Percentiles rank a stretch among this genome's conserved stretches.
phyloP scores from a whole-genome alignment of 2,329 filamentous ascomycete species.

The Epichloe typhina region DNA sequence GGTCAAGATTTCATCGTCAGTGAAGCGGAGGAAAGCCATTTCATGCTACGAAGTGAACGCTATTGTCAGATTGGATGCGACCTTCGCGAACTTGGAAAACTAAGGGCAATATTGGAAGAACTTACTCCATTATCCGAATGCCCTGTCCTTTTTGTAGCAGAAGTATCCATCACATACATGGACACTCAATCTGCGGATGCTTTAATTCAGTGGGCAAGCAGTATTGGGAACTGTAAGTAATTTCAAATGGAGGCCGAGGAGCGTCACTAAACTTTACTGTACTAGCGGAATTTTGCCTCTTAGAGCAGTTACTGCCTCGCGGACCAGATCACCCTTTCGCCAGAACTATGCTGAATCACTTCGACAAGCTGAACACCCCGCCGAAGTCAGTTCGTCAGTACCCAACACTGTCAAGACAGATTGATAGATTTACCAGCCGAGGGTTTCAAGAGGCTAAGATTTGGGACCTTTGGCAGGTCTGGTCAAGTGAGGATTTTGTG shows the following conservation, averaged over 20 bases:
- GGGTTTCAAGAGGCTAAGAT: slow-evolving; percentile 54
- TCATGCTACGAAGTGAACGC: slow-evolving; percentile 51
- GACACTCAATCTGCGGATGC: slow-evolving; percentile 57
- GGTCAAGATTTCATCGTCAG: slow-evolving; percentile 19
- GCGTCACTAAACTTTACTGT: slow-evolving; percentile 1
- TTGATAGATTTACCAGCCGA: slow-evolving; percentile 49
- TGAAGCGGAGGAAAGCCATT: slow-evolving; percentile 25
- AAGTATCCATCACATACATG: slow-evolving; percentile 90
- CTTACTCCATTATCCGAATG: slow-evolving; percentile 45
- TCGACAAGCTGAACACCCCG: slow-evolving; percentile 66
- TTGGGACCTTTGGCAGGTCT: slow-evolving; percentile 69
- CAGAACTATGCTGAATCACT: slow-evolving; percentile 71
- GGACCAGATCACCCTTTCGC: slow-evolving; percentile 73
- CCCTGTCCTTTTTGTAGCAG: slow-evolving; percentile 67
- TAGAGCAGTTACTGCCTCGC: slow-evolving; percentile 77
- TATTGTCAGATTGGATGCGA: slow-evolving; percentile 78
- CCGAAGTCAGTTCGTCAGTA: slow-evolving; percentile 64
- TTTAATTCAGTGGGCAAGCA: slow-evolving; percentile 66
- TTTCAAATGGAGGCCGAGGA: not conserved
- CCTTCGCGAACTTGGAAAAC: slow-evolving; percentile 49
- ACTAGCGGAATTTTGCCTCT: slow-evolving; percentile 64
- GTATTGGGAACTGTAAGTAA: slow-evolving; percentile 50
- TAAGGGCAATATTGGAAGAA: slow-evolving; percentile 45
- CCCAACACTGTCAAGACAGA: slow-evolving; percentile 52
- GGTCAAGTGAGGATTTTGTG: slow-evolving; percentile 59